phyloP scores from a whole-genome alignment of 495 filamentous ascomycete species.

The Podospora fimiseda region DNA sequence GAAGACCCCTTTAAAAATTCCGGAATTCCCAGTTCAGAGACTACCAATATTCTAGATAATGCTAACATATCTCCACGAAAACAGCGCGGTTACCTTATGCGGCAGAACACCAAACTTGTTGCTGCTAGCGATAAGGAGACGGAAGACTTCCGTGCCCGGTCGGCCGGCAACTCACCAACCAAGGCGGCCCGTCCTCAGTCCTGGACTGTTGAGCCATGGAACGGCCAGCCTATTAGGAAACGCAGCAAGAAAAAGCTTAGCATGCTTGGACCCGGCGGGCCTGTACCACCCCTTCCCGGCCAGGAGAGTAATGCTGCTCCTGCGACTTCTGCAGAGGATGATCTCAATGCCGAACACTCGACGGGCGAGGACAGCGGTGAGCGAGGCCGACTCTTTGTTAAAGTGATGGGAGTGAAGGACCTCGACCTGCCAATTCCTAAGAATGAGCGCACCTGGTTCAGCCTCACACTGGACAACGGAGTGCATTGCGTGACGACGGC shows the following conservation, averaged over 20 bases:
- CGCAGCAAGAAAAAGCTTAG: conserved; percentile 55
- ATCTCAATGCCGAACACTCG: conserved; percentile 43
- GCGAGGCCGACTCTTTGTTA: conserved; percentile 90
- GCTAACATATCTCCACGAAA: conserved; percentile 53
- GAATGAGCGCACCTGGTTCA: conserved; percentile 86
- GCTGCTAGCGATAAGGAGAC: conserved; percentile 68
- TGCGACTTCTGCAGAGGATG: conserved; percentile 55
- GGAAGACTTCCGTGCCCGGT: conserved; percentile 47
- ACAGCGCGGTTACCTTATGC: conserved; percentile 98
- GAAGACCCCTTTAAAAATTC: conserved; percentile 4
- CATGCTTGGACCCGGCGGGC: conserved; percentile 34
- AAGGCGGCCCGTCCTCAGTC: conserved; percentile 70
- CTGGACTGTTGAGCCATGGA: conserved; percentile 97
- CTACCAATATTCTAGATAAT: conserved; percentile 15
- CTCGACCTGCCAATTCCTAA: conserved; percentile 84
- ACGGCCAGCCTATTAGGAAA: conserved; percentile 58
- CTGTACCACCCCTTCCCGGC: conserved; percentile 79
- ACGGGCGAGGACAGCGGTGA: conserved; percentile 70
- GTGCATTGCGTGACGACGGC: conserved; percentile 95
- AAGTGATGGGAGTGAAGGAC: conserved; percentile 94
- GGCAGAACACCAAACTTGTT: conserved; percentile 95
- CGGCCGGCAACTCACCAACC: conserved; percentile 63
- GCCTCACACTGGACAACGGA: conserved; percentile 92
- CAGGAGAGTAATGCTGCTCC: conserved; percentile 71
- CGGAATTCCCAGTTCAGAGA: conserved; percentile 7